phyloP scores from a whole-genome alignment of 805 yeast species.

The Yamadazyma phyllophila region DNA sequence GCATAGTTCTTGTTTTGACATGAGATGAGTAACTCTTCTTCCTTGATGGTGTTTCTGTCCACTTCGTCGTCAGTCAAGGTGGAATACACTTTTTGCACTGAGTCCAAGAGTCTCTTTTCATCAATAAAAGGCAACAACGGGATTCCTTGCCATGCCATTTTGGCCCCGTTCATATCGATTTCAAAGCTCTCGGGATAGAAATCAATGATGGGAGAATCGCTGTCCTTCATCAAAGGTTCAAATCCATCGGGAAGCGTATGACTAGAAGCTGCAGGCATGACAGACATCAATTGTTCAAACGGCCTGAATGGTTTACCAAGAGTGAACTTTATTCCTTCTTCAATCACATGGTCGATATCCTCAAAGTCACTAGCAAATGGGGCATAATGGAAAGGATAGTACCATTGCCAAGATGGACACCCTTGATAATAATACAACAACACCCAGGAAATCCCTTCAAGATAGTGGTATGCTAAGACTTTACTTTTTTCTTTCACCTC shows the following conservation, averaged over 20 bases:
- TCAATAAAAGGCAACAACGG: constrained; percentile 89
- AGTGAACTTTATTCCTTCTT: constrained; percentile 53
- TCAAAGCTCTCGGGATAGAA: constrained; percentile 87
- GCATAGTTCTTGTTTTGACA: constrained; percentile 53
- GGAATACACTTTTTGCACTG: constrained; percentile 64
- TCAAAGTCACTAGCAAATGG: constrained; percentile 92
- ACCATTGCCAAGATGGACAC: constrained; percentile 99
- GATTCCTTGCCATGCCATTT: constrained; percentile 94
- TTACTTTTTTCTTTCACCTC: constrained; percentile 53
- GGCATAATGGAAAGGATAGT: constrained; percentile 94
- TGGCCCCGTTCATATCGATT: constrained; percentile 94
- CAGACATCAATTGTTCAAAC: constrained; percentile 92
- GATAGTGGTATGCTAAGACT: constrained; percentile 66
- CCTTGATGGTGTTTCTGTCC: constrained; percentile 65
- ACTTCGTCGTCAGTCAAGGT: constrained; percentile 64
- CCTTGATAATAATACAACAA: constrained; percentile 93
- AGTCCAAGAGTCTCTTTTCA: constrained; percentile 65
- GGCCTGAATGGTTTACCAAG: constrained; percentile 83
- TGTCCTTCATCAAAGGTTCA: constrained; percentile 75
- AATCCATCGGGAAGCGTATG: constrained; percentile 81
- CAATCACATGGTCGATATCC: constrained; percentile 46
- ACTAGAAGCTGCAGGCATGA: constrained; percentile 89
- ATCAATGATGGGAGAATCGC: constrained; percentile 80
- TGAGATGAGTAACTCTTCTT: constrained; percentile 69
- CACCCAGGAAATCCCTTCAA: constrained; percentile 98